phyloP scores from a whole-genome alignment of 148 eudicot species.

The Diospyros kaki region DNA sequence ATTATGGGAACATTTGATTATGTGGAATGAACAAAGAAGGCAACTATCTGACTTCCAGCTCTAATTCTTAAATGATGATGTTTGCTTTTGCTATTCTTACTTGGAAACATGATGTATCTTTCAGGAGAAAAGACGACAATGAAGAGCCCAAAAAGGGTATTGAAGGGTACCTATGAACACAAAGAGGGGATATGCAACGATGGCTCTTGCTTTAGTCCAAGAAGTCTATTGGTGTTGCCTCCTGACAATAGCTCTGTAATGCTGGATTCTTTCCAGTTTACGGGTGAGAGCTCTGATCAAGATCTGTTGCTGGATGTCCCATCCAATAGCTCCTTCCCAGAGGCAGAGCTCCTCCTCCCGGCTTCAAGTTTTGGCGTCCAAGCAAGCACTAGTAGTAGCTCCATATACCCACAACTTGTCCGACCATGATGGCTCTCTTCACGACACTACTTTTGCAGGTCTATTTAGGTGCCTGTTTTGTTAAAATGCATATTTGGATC shows the following conservation, averaged over 20 bases:
- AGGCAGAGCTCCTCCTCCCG: slow-evolving; percentile 83
- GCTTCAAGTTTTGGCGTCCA: slow-evolving; percentile 43
- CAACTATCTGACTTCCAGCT: neutral
- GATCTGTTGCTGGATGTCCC: slow-evolving; percentile 85
- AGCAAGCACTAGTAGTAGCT: slow-evolving; percentile 69
- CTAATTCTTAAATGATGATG: neutral
- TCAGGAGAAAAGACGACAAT: slow-evolving; percentile 51
- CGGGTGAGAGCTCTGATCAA: slow-evolving; percentile 64
- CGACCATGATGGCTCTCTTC: slow-evolving; percentile 28
- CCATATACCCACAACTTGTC: slow-evolving; percentile 37
- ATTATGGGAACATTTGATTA: neutral
- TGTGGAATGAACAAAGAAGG: neutral
- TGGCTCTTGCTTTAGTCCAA: slow-evolving; percentile 50
- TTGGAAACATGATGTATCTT: neutral
- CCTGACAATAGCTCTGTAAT: slow-evolving; percentile 41
- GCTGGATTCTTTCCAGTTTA: slow-evolving; percentile 46
- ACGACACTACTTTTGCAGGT: neutral
- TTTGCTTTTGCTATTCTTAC: neutral
- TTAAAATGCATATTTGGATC: slow-evolving; percentile 14
- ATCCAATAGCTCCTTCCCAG: slow-evolving; percentile 71
- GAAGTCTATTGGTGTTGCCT: slow-evolving; percentile 50
- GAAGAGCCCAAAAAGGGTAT: slow-evolving; percentile 49
- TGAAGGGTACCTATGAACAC: slow-evolving; percentile 36
- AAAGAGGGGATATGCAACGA: slow-evolving; percentile 47
- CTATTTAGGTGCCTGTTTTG: slow-evolving; percentile 10